Base-by-base conservation (phyloP, 1,139 yeast genomes). In the Yamadazyma songkhlaensis region DNA sequence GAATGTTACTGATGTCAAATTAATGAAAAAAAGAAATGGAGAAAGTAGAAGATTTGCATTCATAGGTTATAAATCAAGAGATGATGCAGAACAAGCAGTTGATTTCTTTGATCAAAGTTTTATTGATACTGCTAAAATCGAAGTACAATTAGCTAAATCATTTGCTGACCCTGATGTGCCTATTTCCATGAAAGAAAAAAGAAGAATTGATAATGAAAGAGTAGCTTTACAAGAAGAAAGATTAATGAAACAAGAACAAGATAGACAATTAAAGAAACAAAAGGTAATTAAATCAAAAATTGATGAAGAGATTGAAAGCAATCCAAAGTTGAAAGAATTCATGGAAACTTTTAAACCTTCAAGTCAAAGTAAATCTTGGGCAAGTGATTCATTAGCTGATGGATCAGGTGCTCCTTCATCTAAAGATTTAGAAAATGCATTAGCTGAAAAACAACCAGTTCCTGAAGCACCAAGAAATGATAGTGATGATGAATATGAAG, bases 1-100 rank as follows among this genome's bases (percentile, higher is more conserved):
- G 35, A 66, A 71, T 44, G 87, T 89, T 22, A 87, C 97, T 1
- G 98, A 92, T 71, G 92, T 87, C 32, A 88, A 85, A 59, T 69
- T 92, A 34, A 77, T 89, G 77, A 82, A 77, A 50, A 84, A 83
- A 46, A 74, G 83, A 49, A 79, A 78, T 49, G 98, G 98, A 25
- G 85, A 84, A 53, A 85, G 96, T 10, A 78, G 99, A 60, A 72
- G 95, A 48, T 94, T 94, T 69, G 97, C 96, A 10, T 92, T 92
- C 53, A 70, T 94, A 41, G 99, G 99, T 0, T 92, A 76, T 60
- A 83, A 79, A 52, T 71, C 79, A 11, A 71, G 65, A 20, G 73
- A 64, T 5, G 96, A 87, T 54, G 98, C 98, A 0, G 77, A 73
- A 37, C 74, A 71, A 34, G 96, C 97, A 0, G 92, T 83, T 6